Base-by-base conservation (phyloP, 768 basidiomycete species). In the Boletus tylopilopsis region DNA sequence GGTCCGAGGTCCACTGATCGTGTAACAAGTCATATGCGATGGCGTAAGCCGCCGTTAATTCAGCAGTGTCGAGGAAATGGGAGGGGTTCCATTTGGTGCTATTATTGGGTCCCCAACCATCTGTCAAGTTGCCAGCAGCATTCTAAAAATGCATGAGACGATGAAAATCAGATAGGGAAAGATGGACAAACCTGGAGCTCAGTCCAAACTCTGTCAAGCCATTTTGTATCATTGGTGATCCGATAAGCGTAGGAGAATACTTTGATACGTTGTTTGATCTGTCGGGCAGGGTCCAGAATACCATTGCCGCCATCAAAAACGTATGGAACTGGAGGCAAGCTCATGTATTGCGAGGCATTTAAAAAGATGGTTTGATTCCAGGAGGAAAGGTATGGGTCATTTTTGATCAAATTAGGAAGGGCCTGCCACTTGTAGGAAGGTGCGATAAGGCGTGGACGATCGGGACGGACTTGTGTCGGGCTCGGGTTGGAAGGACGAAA, bases 1-100 rank as follows among this genome's bases (percentile, higher is more conserved):
- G 92, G 1, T 81, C 77, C 27, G 77, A 71, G 13, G 79, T 80
- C 90, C 87, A 95, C 45, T 78, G 73, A 46, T 93, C 87, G 67
- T 96, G 86, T 27, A 98, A 63, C 96, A 96, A 99, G 64, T 99
- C 96, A 60, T 98, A 99, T 2, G 86, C 95, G 54, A 94, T 87
- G 25, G 79, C 96, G 61, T 85, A 98, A 5, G 91, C 94, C 22
- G 87, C 82, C 16, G 83, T 83, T 56, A 96, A 76, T 68, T 97
- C 95, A n/a, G 85, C 94, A 18, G 81, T 73, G 66, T 95, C 95
- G 39, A 98, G 84, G 80, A 97, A 98, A 70, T 99, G 96, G 2
- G 40, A 54, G 6, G 84, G 75, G 71, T 98, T 96, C 96, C 95
- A 99, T 61, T 73, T 81, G 48, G 80, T 77, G 48, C 73, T 73